Evolutionary conservation across 495 filamentous ascomycete species (phyloP), one percentile per base, ranked within the genome.

Genomic region (Daldinia decipiens): DNA sequence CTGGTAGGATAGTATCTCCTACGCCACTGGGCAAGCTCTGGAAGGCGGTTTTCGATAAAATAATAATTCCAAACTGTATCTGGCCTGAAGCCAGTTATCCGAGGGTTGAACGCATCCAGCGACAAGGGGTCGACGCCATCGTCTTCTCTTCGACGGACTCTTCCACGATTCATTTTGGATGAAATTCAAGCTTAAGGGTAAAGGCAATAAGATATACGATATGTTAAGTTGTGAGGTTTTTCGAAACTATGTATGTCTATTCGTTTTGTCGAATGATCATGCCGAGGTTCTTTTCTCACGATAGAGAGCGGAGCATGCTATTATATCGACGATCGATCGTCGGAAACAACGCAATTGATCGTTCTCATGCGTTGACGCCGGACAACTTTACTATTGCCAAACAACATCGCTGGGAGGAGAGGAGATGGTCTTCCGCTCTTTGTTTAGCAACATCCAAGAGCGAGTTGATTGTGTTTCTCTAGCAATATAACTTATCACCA

Each of bases 41-140:
- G 3, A 45, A 0, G 5, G 12, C 34, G 34, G 0, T 36, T 11
- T 0, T 1, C 12, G 3, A 0, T 4, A 3, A 34, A 11, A 36
- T 36, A 36, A 36, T 36, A 36, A 0, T 4, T 5, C 34, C 34
- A 36, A 36, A 36, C 34, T 1, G 0, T 9, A 5, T 13, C 3
- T 4, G 34, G 12, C 0, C 0, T 0, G 34, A 13, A 36, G 27
- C 27, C 3, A 4, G 0, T 1, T 13, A 9, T 2, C 5, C 5
- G 15, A 40, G 39, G 39, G 17, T 40, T 40, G n/a, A n/a, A 40
- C 6, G 0, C 1, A 17, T 40, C 39, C 15, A 0, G 5, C 15
- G n/a, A 5, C 0, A 36, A 3, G 34, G 39, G 39, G 15, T 40
- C 15, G 1, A 7, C 39, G 5, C n/a, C n/a, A 2, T 15, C 15